Percentiles rank a stretch among this genome's conserved stretches.
These are phyloP conservation scores for Volvox africanus DNA, from an alignment of 139 green algal genomes.

Conservation along the genomic window DNA sequence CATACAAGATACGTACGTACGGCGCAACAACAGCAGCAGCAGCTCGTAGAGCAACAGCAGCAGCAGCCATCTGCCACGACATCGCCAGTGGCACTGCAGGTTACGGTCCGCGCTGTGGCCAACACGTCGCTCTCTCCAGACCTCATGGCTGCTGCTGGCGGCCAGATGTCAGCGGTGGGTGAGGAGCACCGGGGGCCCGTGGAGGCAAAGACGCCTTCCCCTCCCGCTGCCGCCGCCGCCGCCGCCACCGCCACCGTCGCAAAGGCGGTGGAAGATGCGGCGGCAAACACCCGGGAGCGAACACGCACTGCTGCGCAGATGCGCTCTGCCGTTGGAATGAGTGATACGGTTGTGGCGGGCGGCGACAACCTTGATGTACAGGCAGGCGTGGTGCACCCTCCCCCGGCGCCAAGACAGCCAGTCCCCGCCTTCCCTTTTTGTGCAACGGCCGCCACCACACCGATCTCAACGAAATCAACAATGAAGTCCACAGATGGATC, in stretches of 20 bases:
- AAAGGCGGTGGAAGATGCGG: neutral
- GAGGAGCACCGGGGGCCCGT: neutral
- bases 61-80: constrained; percentile 2
- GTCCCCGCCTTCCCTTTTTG: neutral
- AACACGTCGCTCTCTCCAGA: neutral
- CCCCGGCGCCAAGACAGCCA: no score
- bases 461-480: no score
- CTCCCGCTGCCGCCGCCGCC: neutral
- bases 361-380: neutral
- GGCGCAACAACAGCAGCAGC: no score
- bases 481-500: no score
- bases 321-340: neutral
- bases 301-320: neutral
- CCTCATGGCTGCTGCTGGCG: neutral
- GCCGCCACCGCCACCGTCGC: neutral
- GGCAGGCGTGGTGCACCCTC: no score
- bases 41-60: neutral
- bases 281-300: neutral
- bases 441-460: neutral
- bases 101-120: neutral
- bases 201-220: neutral
- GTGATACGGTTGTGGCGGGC: neutral
- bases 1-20: no score
- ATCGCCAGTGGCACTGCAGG: neutral
- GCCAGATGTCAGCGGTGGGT: neutral